These are phyloP conservation scores for Zarea fungicola DNA, from an alignment of 2,329 filamentous ascomycete genomes.

Conservation along the genomic window DNA sequence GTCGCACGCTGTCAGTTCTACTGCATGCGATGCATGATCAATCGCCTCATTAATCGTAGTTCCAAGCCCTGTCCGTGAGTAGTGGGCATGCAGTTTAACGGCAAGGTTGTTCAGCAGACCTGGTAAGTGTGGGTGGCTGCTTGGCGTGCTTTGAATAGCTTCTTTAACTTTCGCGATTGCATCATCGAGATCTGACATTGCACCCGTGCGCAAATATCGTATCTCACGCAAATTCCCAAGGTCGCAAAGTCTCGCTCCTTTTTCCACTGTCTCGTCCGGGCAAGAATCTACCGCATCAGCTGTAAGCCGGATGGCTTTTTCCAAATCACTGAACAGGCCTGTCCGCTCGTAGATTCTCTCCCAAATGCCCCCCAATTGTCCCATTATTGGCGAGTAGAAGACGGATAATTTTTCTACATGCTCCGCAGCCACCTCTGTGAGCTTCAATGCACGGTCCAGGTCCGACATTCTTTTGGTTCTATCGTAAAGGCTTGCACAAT, in stretches of 20 bases:
- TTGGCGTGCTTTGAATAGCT: not conserved
- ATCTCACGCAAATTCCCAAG: constrained; percentile 2
- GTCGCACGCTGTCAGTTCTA: not conserved
- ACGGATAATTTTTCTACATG: not conserved
- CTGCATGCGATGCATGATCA: not conserved
- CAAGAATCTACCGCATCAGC: not conserved
- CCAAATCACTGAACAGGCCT: not conserved
- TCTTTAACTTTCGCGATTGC: not conserved
- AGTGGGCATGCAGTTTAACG: not conserved
- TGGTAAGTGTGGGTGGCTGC: not conserved
- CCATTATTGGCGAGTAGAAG: not conserved
- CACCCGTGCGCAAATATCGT: constrained; percentile 10
- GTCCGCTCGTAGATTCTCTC: not conserved
- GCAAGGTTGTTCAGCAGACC: not conserved
- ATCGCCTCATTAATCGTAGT: not conserved
- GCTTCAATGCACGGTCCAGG: not conserved
- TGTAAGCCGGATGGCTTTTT: not conserved
- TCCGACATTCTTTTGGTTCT: not conserved
- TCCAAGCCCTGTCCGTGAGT: not conserved
- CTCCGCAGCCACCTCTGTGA: not conserved
- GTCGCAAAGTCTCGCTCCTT: not conserved
- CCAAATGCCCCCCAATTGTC: not conserved
- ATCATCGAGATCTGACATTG: constrained; percentile 11
- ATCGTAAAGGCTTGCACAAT: not conserved
- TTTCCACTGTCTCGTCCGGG: not conserved